Evolutionary conservation across 2,329 filamentous ascomycete genomes (phyloP).

Genomic region (Juglanconis sp.): DNA sequence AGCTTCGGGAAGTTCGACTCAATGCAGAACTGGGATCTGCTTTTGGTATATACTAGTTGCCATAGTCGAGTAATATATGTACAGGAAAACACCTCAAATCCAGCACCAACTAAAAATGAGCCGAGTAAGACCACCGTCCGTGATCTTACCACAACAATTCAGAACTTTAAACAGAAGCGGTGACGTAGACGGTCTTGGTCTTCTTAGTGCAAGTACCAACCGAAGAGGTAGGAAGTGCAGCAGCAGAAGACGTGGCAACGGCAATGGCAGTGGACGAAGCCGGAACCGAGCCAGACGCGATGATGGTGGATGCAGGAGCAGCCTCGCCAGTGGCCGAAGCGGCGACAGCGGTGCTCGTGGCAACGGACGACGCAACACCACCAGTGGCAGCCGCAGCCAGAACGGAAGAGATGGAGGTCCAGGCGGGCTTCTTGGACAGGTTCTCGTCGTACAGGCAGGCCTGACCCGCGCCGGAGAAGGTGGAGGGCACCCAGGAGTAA

Average conservation of each 20-base stretch:
- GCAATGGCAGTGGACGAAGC: not conserved
- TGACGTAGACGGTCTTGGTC: conserved; percentile 17
- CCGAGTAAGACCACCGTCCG: not conserved
- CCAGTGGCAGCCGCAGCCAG: conserved; percentile 30
- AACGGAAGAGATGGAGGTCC: conserved; percentile 33
- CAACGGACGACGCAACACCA: conserved; percentile 4
- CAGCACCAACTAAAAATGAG: not conserved
- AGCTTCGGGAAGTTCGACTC: not conserved
- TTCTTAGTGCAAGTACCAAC: conserved; percentile 12
- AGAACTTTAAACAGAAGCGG: conserved; percentile 5
- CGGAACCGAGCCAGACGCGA: not conserved
- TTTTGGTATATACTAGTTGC: not conserved
- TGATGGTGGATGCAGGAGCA: not conserved
- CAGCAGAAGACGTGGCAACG: not conserved
- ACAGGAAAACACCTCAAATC: not conserved
- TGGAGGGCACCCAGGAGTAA: conserved; percentile 38
- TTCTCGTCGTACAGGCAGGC: conserved; percentile 36
- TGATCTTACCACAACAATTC: not conserved
- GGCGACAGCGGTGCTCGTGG: not conserved
- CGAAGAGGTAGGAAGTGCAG: conserved; percentile 1
- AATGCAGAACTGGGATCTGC: not conserved
- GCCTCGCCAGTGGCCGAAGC: not conserved
- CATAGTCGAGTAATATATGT: not conserved
- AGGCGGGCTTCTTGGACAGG: conserved; percentile 37
- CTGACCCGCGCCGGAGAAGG: conserved; percentile 35